Percentiles rank a stretch among this genome's conserved stretches.
These are phyloP conservation scores for Syzygium oleosum DNA, from an alignment of 345 rosid species.

Conservation along the genomic window DNA sequence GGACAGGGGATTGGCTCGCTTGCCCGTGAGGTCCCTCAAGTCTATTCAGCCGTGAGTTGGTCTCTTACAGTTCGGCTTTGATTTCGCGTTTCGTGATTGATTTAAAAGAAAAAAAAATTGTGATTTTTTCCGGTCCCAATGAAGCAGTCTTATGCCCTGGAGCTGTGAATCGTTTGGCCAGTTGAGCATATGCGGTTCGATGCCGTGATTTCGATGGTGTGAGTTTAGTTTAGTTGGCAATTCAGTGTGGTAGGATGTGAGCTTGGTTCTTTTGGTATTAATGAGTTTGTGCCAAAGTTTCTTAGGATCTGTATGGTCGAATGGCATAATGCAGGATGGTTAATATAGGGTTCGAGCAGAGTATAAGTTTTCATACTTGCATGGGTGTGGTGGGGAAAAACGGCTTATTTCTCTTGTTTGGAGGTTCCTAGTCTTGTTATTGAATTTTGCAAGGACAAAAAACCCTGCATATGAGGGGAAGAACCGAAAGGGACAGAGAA, in stretches of 20 bases:
- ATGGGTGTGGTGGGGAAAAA: not conserved
- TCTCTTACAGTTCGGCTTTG: not conserved
- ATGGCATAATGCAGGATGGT: not conserved
- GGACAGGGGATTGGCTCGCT: not conserved
- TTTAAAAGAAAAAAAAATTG: not conserved
- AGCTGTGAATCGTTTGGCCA: not conserved
- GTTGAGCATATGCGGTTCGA: not conserved
- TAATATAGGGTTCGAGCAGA: not conserved
- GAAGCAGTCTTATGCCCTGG: not conserved
- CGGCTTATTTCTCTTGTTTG: not conserved
- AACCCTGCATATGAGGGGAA: not conserved
- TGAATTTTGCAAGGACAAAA: not conserved
- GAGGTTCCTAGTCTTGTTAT: not conserved
- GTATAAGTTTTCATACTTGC: not conserved
- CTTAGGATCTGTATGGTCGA: not conserved
- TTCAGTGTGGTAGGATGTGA: not conserved
- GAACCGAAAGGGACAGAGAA: not conserved
- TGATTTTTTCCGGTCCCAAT: not conserved
- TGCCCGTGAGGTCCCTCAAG: not conserved
- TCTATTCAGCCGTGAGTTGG: not conserved
- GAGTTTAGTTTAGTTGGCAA: not conserved
- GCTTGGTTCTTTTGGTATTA: not conserved
- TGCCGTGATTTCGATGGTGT: not conserved
- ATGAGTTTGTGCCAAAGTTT: not conserved
- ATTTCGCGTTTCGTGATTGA: not conserved